These are phyloP conservation scores for Glonium stellatum DNA, from an alignment of 495 filamentous ascomycete genomes.

Conservation along the genomic window DNA sequence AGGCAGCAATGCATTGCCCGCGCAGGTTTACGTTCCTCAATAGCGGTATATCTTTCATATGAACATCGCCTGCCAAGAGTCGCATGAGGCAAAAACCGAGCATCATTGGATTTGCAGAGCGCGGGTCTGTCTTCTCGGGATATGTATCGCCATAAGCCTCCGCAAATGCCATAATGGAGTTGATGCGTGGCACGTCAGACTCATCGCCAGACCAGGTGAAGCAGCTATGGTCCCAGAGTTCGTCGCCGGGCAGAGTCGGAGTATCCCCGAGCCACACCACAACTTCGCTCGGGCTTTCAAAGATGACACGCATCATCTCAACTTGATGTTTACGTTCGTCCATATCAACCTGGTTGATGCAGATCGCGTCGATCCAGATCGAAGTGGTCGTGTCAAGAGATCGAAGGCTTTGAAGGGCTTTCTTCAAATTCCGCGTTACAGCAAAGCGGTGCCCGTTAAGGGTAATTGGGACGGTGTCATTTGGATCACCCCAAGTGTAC, in stretches of 20 bases:
- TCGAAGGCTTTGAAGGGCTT: too few relatives aligned
- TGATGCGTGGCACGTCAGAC: slow-evolving; percentile 6
- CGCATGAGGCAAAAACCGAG: slow-evolving; percentile 9
- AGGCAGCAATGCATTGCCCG: slow-evolving; percentile 2
- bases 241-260: background rate
- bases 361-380: too few relatives aligned
- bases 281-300: too few relatives aligned
- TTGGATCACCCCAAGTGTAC: too few relatives aligned
- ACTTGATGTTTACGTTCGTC: too few relatives aligned
- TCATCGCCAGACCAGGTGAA: slow-evolving; percentile 10
- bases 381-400: too few relatives aligned
- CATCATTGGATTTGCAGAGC: slow-evolving; percentile 3
- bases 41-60: slow-evolving; percentile 10
- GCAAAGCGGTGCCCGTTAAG: too few relatives aligned
- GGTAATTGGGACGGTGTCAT: too few relatives aligned
- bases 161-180: slow-evolving; percentile 1
- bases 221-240: slow-evolving; percentile 2
- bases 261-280: too few relatives aligned
- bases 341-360: too few relatives aligned
- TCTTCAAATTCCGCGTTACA: too few relatives aligned
- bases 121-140: slow-evolving; percentile 7
- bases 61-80: slow-evolving; percentile 11
- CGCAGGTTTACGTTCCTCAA: slow-evolving; percentile 7
- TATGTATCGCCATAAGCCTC: slow-evolving; percentile 5
- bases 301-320: too few relatives aligned